phyloP scores from a whole-genome alignment of 768 basidiomycete genomes.

The Tulasnella sp. region DNA sequence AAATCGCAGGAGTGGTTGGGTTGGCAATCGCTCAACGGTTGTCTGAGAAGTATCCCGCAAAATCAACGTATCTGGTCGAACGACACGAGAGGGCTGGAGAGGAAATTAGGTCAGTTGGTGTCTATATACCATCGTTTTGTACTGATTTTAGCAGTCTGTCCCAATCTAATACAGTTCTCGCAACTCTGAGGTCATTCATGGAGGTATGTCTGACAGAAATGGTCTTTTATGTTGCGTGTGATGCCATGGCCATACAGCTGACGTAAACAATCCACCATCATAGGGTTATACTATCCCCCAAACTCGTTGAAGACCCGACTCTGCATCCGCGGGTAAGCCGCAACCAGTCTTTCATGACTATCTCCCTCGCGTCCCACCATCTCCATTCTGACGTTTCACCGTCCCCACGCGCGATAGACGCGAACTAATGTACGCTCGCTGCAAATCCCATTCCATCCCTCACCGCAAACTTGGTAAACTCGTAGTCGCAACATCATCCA shows the following conservation, averaged over 20 bases:
- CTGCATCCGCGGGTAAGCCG: conserved; percentile 65
- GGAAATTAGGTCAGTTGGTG: conserved; percentile 61
- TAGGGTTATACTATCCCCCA: conserved; percentile 76
- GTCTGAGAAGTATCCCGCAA: conserved; percentile 47
- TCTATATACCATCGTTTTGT: conserved; percentile 4
- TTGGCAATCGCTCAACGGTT: conserved; percentile 76
- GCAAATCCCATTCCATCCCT: conserved; percentile 50
- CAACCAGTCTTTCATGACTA: too few relatives aligned
- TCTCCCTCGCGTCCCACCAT: too few relatives aligned
- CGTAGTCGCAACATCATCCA: conserved; percentile 51
- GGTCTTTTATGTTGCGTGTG: not conserved
- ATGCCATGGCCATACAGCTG: conserved; percentile 18
- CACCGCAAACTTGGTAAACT: conserved; percentile 77
- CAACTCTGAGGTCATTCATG: conserved; percentile 93
- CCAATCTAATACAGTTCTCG: conserved; percentile 51
- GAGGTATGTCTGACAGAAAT: conserved; percentile 37
- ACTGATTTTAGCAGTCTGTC: not conserved
- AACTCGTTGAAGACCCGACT: conserved; percentile 75
- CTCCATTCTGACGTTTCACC: too few relatives aligned
- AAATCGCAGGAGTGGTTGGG: conserved; percentile 60
- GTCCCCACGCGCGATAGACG: conserved; percentile 27
- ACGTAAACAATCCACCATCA: not conserved
- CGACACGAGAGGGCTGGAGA: conserved; percentile 64
- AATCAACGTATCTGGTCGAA: conserved; percentile 74
- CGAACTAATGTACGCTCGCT: conserved; percentile 70